Conservation (phyloP, 179 eudicot species). For the Spergularia azorica region DNA sequence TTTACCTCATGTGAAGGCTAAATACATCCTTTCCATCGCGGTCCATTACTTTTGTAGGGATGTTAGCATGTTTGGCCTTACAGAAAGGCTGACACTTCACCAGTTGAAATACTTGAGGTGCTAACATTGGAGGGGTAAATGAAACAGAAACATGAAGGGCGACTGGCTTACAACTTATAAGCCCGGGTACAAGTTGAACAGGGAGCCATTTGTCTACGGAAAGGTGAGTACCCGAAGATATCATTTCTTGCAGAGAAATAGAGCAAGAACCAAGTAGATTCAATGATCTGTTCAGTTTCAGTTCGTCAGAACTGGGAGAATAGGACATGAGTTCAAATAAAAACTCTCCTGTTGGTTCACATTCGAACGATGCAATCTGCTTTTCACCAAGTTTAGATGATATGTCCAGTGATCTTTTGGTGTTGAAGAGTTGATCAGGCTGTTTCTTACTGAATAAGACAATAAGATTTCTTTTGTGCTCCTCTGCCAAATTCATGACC, state of each 20-base stretch:
- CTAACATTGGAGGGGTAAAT: slow-evolving; percentile 55
- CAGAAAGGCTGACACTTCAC: slow-evolving; percentile 40
- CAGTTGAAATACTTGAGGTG: slow-evolving; percentile 55
- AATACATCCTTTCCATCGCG: slow-evolving; percentile 61
- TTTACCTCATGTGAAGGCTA: slow-evolving; percentile 68
- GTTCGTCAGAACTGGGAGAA: slow-evolving; percentile 33
- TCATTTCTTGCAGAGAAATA: slow-evolving; percentile 54
- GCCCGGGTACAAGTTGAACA: slow-evolving; percentile 45
- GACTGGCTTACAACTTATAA: slow-evolving; percentile 41
- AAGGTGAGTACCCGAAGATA: slow-evolving; percentile 47
- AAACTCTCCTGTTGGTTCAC: slow-evolving; percentile 69
- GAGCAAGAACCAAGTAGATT: slow-evolving; percentile 56
- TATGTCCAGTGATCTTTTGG: slow-evolving; percentile 55
- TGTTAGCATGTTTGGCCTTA: slow-evolving; percentile 45
- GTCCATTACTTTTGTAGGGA: slow-evolving; percentile 54
- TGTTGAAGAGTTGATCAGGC: slow-evolving; percentile 67
- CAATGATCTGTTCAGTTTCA: slow-evolving; percentile 32
- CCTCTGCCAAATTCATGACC: slow-evolving; percentile 59
- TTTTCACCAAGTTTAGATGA: slow-evolving; percentile 57
- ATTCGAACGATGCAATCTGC: slow-evolving; percentile 70
- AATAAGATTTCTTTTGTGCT: slow-evolving; percentile 54
- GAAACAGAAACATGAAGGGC: slow-evolving; percentile 64
- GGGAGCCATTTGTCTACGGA: slow-evolving; percentile 69
- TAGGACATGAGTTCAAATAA: slow-evolving; percentile 53
- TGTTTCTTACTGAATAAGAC: slow-evolving; percentile 71